Evolutionary conservation across 805 yeast genomes (phyloP), one percentile per base, ranked within the genome.

Genomic region (Pichia rugopelliculosa): DNA sequence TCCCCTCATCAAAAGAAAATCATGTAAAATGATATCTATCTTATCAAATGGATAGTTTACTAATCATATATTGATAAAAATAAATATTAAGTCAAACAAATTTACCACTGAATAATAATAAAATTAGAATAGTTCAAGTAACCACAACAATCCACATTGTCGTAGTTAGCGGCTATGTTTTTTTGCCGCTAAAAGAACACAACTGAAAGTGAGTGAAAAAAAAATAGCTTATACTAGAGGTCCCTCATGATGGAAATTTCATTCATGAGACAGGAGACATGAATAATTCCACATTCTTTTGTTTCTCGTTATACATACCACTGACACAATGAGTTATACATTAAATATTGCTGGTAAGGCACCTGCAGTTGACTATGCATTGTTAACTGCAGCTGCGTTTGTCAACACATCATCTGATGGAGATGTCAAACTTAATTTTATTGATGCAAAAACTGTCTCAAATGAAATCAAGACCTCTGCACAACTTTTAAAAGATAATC

Each of bases 281-380:
- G 13, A 33, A 13, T 33, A 33, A 13, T 25, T 25, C 11, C 11
- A 25, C 1, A 11, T 2, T 37, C 10, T 6, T 37, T 13, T 20
- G 15, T 20, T 26, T 26, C 17, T 8, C 2, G 4, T 21, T 22
- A 18, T 15, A 36, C 17, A 38, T 17, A 20, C 6, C 13, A 39
- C 2, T 30, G n/a, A 15, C 18, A 25, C 41, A 34, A 58, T 58
- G 76, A 67, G 78, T 61, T 69, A 72, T 46, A 60, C 67, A 26
- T 72, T 90, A 52, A 74, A 81, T 49, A 68, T 90, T 54, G 96
- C 96, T 49, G 88, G 87, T 47, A 90, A 88, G 72, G 95, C 96
- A 6, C 87, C 87, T 18, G 74, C 77, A 44, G 83, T 87, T 49
- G 93, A 91, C 25, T 91, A 87, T 64, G 77, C 87, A 6, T 79